Conservation (phyloP, 1,284 basidiomycete genomes). For the Ganoderma lucidum region DNA sequence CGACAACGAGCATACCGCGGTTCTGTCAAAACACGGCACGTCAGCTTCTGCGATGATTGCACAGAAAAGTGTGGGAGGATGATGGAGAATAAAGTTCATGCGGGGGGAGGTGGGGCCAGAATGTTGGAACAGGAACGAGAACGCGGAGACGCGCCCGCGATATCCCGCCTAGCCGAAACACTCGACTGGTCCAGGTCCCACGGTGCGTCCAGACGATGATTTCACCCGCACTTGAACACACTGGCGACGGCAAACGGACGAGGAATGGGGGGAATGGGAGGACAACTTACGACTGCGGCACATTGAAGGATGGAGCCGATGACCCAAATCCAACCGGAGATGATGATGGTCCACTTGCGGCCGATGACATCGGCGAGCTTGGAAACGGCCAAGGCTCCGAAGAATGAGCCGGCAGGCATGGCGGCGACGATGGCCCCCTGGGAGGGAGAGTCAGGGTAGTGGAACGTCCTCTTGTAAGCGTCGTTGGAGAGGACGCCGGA, state of each 20-base stretch:
- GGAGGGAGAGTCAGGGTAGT: conserved; percentile 55
- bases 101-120: not conserved
- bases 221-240: not conserved
- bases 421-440: conserved; percentile 82
- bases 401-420: conserved; percentile 77
- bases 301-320: conserved; percentile 76
- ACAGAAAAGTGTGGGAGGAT: not conserved
- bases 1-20: conserved; percentile 60
- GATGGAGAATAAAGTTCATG: not conserved
- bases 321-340: conserved; percentile 75
- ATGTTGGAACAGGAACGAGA: not conserved
- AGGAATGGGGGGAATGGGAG: not conserved
- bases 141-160: not conserved
- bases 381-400: conserved; percentile 68
- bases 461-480: conserved; percentile 60
- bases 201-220: not conserved
- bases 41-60: conserved; percentile 18
- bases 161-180: not conserved
- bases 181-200: not conserved
- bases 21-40: conserved; percentile 47
- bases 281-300: conserved; percentile 57
- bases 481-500: conserved; percentile 76
- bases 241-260: too few species aligned
- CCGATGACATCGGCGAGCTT: conserved; percentile 72
- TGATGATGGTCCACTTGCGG: conserved; percentile 69